These are phyloP conservation scores for Davidsoniella australis DNA, from an alignment of 2,329 filamentous ascomycete species.

Conservation along the genomic window DNA sequence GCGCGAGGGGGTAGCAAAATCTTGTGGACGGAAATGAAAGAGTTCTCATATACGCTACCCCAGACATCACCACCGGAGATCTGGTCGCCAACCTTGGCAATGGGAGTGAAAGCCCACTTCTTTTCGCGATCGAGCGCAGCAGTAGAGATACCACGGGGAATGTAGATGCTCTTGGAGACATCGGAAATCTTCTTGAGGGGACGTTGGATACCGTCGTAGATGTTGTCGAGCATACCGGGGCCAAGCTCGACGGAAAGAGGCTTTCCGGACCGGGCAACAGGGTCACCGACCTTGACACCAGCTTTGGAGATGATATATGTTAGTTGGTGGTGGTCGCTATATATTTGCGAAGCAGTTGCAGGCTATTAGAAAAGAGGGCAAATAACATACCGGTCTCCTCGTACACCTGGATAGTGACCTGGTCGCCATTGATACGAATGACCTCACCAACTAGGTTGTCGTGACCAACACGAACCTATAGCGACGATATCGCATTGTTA, in stretches of 20 bases:
- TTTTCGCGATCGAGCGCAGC: conserved; percentile 77
- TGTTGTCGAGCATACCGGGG: conserved; percentile 93
- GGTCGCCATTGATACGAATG: conserved; percentile 91
- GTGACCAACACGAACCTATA: conserved; percentile 75
- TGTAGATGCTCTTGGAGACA: conserved; percentile 78
- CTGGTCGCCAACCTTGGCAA: conserved; percentile 88
- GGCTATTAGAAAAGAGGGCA: background rate
- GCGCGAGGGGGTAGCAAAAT: conserved; percentile 83
- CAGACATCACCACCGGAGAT: conserved; percentile 93
- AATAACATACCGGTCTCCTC: conserved; percentile 72
- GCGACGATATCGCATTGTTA: background rate
- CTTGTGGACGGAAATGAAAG: conserved; percentile 81
- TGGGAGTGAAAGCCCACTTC: conserved; percentile 92
- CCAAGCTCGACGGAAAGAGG: conserved; percentile 94
- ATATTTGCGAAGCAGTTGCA: background rate
- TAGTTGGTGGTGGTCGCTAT: background rate
- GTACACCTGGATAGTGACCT: conserved; percentile 96
- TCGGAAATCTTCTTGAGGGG: conserved; percentile 74
- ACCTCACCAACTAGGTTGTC: conserved; percentile 90
- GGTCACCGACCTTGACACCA: conserved; percentile 89
- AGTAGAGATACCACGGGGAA: conserved; percentile 79
- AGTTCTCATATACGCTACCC: conserved; percentile 91
- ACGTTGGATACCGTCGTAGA: conserved; percentile 98
- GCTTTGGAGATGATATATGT: conserved; percentile 31
- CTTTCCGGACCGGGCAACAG: conserved; percentile 79